Percentiles rank a stretch among this genome's conserved stretches.
Evolutionary conservation across 345 rosid genomes (phyloP).

Genomic region (Syzygium jambos): DNA sequence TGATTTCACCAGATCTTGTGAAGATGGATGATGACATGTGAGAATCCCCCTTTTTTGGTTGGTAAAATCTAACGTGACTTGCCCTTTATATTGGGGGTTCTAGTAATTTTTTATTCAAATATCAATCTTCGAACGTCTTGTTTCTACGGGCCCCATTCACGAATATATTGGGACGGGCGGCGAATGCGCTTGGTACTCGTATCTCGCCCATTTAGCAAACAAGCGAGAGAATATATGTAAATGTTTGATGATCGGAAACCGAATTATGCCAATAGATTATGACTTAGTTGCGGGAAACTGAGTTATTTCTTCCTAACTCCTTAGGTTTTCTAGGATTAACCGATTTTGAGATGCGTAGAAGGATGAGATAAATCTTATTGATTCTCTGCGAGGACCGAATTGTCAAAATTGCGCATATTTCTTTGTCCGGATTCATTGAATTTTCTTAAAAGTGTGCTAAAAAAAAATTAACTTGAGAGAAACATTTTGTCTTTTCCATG

Average conservation of each 20-base stretch:
- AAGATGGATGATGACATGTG: not conserved
- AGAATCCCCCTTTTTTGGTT: not conserved
- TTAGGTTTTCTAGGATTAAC: not conserved
- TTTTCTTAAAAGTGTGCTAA: not conserved
- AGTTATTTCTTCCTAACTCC: not conserved
- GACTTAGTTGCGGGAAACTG: not conserved
- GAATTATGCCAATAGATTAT: not conserved
- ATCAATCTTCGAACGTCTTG: not conserved
- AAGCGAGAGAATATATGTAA: not conserved
- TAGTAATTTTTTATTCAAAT: not conserved
- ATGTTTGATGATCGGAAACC: not conserved
- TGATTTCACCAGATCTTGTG: not conserved
- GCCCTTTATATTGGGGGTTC: not conserved
- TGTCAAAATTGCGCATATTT: not conserved
- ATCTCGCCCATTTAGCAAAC: not conserved
- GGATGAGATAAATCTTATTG: not conserved
- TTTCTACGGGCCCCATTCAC: not conserved
- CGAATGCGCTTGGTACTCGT: not conserved
- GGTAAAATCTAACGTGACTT: not conserved
- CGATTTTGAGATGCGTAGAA: not conserved
- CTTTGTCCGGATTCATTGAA: not conserved
- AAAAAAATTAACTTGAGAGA: not conserved
- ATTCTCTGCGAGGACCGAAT: not conserved
- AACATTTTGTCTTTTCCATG: not conserved
- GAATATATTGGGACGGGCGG: not conserved